Evolutionary conservation across 768 basidiomycete species (phyloP).

Genomic region (Tubosaeta sp.): DNA sequence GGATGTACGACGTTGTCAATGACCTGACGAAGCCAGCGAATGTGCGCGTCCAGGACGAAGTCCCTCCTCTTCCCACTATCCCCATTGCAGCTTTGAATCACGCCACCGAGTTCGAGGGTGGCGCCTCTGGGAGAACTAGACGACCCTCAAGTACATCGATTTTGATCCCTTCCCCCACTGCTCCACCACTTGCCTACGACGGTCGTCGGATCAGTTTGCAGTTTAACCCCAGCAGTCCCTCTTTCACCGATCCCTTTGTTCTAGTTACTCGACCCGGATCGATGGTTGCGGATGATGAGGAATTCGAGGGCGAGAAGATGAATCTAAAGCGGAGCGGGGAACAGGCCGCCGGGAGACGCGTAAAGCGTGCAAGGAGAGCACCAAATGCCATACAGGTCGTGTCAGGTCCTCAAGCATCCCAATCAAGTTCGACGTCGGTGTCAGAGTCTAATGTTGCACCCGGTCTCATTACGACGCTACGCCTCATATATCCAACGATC

Average conservation of each 20-base stretch:
- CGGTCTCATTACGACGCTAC: conserved; percentile 39
- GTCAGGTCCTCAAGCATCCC: conserved; percentile 5
- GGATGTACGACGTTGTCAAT: conserved; percentile 81
- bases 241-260: conserved; percentile 28
- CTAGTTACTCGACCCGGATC: conserved; percentile 1
- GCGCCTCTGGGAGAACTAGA: conserved; percentile 16
- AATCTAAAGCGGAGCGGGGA: conserved; percentile 38
- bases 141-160: conserved; percentile 36
- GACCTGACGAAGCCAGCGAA: conserved; percentile 47
- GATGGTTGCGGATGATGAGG: conserved; percentile 35
- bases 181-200: conserved; percentile 28
- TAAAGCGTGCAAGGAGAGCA: conserved; percentile 19
- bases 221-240: conserved; percentile 55
- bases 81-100: conserved; percentile 17
- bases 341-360: conserved; percentile 36
- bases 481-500: conserved; percentile 61
- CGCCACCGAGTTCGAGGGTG: conserved; percentile 18
- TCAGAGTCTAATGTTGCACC: conserved; percentile 6
- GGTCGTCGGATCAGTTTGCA: conserved; percentile 50
- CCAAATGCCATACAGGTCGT: not conserved
- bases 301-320: conserved; percentile 44
- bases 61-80: conserved; percentile 20
- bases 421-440: conserved; percentile 1
- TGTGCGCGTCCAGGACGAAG: not conserved
- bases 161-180: conserved; percentile 29